Evolutionary conservation across 108 stramenopile species (phyloP), one percentile per base, ranked within the genome.

Genomic region (Nannochloropsis gaditana): DNA sequence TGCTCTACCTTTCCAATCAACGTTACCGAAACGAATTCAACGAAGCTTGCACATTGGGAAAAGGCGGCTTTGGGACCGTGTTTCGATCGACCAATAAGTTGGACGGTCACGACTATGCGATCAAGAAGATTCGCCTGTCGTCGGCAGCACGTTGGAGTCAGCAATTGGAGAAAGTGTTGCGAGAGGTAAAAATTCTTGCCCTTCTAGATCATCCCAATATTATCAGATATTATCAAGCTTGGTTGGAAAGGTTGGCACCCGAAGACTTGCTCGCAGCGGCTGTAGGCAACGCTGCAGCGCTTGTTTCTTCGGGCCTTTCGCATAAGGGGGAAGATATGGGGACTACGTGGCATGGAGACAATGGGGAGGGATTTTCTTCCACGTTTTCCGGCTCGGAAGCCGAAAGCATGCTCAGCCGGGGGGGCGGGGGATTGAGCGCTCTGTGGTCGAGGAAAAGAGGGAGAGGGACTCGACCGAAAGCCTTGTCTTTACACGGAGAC

Each of bases 1-100:
- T 73, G 19, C 59, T 73, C 59, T 79, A 84, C 15, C 83, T 87
- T 41, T 82, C 79, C 43, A 87, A 84, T 83, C 79, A 73, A 21
- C 86, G 86, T 11, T 83, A 83, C 73, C 44, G 80, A 42, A 87
- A 79, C 45, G 87, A 87, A 83, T 87, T 87, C 80, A 44, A 82
- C 41, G 87, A 87, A 42, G 87, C 83, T 11, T 45, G 80, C 45
- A 84, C 82, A 47, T 80, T 92, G 19, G 92, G 92, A 8, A 90
- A 90, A 84, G 91, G 91, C 82, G 92, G 92, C 15, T 93, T 93
- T 80, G 91, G 92, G 15, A 89, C 90, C n/a, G 93, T 93, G 41
- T 92, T 89, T 83, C 84, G 90, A 21, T 92, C 92, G 42, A 81
- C 82, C 44, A 89, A 86, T 80, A 79, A 81, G 9, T 41, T 84